Base-by-base conservation (phyloP, 768 basidiomycete species). In the Chalciporus piperatus region DNA sequence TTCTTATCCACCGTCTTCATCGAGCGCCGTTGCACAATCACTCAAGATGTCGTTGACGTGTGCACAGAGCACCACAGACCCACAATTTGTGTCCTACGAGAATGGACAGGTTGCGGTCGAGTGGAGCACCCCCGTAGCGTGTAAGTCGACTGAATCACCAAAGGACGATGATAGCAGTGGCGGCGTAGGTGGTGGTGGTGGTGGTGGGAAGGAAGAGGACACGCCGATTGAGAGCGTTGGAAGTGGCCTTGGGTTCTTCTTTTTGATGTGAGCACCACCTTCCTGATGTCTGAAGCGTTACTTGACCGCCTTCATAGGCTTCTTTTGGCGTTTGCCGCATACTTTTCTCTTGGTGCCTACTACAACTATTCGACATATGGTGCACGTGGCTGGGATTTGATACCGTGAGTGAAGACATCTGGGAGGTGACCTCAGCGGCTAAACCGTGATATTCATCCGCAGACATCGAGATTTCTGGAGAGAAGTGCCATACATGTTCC, bases 391-490 rank as follows among this genome's bases (percentile, higher is more conserved):
- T 72, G 75, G 66, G 92, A 94, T 68, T 76, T 93, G 48, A 83
- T 93, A 66, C 91, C 90, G 89, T 91, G 66, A 66, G 89, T 79
- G 20, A 30, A n/a, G n/a, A 28, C 43, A 11, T 52, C 47, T 48
- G 39, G 12, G 8, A 12, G 30, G 14, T 48, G 59, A 44, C 58
- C 5, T 39, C 17, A 32, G 27, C 13, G 23, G 14, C 46, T 51
- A 7, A 60, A 44, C 27, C 6, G 27, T 6, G 27, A 27, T 27
- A 27, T 27, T 43, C 38, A 13, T 7, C 14, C 25, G 13, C 56
- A 92, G 89, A 52, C 90, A 93, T 69, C 87, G 90, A 44, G 89
- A 92, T 64, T 93, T 93, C 69, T 92, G 90, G 90, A 74, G 83
- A 66, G 91, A 93, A 69, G 88, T 92, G 3, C 91, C 91, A 4